Evolutionary conservation across 1,284 basidiomycete genomes (phyloP).

Genomic region (Melampsora larici-populina): DNA sequence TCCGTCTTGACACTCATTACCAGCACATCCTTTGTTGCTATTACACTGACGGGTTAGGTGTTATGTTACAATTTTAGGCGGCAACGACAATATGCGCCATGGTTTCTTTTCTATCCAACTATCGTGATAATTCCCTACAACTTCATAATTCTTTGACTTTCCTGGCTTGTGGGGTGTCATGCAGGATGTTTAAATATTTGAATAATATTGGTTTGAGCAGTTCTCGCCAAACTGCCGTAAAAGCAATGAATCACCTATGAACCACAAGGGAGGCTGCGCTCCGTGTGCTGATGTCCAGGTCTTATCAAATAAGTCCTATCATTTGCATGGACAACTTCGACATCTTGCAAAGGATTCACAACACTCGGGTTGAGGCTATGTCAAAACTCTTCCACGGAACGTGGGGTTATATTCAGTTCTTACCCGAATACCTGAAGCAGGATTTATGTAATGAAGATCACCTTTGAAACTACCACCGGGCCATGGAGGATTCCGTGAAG

Average conservation of each 20-base stretch:
- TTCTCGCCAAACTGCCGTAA: neutral
- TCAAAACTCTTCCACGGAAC: conserved; percentile 7
- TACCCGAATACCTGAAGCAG: neutral
- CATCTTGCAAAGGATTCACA: conserved; percentile 18
- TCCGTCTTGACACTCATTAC: too few species aligned
- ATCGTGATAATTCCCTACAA: conserved; percentile 3
- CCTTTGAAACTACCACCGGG: neutral
- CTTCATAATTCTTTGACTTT: conserved; percentile 1
- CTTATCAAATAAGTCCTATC: neutral
- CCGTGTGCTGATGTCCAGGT: neutral
- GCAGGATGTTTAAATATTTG: neutral
- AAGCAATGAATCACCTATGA: neutral
- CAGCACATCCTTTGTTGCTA: too few species aligned
- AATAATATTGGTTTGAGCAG: conserved; percentile 6
- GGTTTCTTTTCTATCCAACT: conserved; percentile 16
- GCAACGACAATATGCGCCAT: conserved; percentile 16
- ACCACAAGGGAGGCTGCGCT: neutral
- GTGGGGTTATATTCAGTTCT: conserved; percentile 19
- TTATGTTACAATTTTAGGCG: neutral
- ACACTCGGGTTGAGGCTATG: neutral
- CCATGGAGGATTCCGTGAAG: neutral
- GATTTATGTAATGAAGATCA: neutral
- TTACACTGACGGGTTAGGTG: too few species aligned
- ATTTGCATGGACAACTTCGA: conserved; percentile 29
- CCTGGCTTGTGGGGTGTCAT: conserved; percentile 8